phyloP scores from a whole-genome alignment of 1,139 yeast species.

The Geotrichum histeridarum region DNA sequence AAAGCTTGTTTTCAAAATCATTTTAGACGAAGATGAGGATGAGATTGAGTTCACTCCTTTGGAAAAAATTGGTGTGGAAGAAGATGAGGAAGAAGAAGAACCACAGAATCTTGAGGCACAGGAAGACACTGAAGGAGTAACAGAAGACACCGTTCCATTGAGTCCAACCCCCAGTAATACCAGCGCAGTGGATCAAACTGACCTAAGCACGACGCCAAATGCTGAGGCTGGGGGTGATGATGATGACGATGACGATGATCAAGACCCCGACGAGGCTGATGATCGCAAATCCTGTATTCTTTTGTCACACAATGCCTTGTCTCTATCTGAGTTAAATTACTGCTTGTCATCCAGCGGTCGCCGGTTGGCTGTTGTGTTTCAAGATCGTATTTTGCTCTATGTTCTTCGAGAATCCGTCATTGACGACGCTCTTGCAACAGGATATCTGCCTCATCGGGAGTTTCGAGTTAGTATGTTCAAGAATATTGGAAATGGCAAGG shows the following conservation, averaged over 20 bases:
- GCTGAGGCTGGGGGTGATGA: slow-evolving; percentile 6
- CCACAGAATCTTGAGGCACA: slow-evolving; percentile 16
- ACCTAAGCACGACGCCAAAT: background rate
- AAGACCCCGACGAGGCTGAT: slow-evolving; percentile 9
- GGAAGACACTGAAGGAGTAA: slow-evolving; percentile 7
- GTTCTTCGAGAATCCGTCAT: slow-evolving; percentile 14
- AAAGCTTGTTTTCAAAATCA: slow-evolving; percentile 11
- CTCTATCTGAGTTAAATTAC: slow-evolving; percentile 8
- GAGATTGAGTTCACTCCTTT: slow-evolving; percentile 15
- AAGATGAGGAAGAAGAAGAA: slow-evolving; percentile 16
- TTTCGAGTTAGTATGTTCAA: slow-evolving; percentile 7
- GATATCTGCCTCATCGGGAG: slow-evolving; percentile 10
- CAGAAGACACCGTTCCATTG: background rate
- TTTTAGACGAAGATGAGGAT: slow-evolving; percentile 21
- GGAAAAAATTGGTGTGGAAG: slow-evolving; percentile 11
- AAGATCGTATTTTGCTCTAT: slow-evolving; percentile 9
- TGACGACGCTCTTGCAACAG: slow-evolving; percentile 13
- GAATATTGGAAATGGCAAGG: background rate
- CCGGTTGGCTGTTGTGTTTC: slow-evolving; percentile 17
- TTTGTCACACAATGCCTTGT: background rate
- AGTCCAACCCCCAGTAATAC: background rate
- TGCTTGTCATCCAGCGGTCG: slow-evolving; percentile 15
- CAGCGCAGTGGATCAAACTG: background rate
- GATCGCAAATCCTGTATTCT: slow-evolving; percentile 13
- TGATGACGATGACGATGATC: slow-evolving; percentile 13